Base-by-base conservation (phyloP, 495 filamentous ascomycete species). In the Rhypophila decipiens region DNA sequence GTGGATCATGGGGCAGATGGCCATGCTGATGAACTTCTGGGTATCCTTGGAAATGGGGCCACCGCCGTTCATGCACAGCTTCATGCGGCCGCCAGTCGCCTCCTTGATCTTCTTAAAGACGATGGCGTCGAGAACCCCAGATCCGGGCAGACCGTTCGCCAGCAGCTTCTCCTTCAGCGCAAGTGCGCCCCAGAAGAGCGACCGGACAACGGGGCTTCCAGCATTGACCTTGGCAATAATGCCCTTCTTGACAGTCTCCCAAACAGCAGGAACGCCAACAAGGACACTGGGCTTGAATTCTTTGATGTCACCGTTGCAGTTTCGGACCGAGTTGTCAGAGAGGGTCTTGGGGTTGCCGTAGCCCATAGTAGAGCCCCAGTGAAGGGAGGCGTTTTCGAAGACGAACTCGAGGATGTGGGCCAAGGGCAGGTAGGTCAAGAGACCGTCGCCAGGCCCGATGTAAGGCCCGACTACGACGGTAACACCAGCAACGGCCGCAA, bases 231-330 rank as follows among this genome's bases (percentile, higher is more conserved):
- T 93, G 60, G 77, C 74, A 52, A 95, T 73, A 52, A 98, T 91
- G 55, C 93, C 93, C 68, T 98, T 98, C 83, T 96, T 97, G 55
- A 98, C 88, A 0, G 88, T 84, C 69, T 98, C 93, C 87, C 90
- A 98, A 10, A 98, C 93, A 24, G 91, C 90, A 7, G 93, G 93
- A 17, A 98, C 93, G 61, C 93, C 93, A 39, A 96, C 88, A 37
- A 98, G 75, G 52, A 98, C 80, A 17, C 86, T 90, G 19, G 93
- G 93, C 59, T 82, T 83, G 69, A 96, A 89, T 61, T 98, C 93
- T 50, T 84, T 81, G 58, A 98, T 97, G 63, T 98, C 93, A 50
- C 93, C 93, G 60, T 85, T 86, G 79, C 88, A 97, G 68, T 96
- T 94, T 50, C 87, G 83, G 57, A 97, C 86, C 12, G 86, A 93